A percentile compares a stretch with the other conserved stretches of the same genome.
Conservation (phyloP, 768 basidiomycete genomes). For the Pisolithus sp. region DNA sequence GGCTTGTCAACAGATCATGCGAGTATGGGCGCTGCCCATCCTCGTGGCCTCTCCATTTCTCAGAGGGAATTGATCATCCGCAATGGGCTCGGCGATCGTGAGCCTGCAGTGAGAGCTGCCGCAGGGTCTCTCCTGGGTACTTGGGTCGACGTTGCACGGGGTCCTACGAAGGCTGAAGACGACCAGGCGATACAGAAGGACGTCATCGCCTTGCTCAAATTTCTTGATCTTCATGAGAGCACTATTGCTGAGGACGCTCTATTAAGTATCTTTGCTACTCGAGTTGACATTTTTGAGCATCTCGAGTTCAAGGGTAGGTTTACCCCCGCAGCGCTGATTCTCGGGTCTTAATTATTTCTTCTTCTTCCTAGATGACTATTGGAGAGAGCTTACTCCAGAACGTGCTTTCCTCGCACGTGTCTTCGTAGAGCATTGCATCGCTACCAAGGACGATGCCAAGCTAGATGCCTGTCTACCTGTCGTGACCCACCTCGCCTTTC, state of each 20-base stretch:
- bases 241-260: conserved; percentile 71
- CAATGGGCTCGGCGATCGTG: conserved; percentile 84
- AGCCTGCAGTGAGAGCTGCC: conserved; percentile 62
- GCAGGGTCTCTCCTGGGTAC: conserved; percentile 62
- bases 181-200: conserved; percentile 30
- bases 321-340: not conserved
- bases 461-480: conserved; percentile 75
- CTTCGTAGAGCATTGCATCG: conserved; percentile 72
- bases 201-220: conserved; percentile 41
- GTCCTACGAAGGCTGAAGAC: conserved; percentile 34
- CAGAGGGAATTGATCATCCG: conserved; percentile 75
- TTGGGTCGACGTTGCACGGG: conserved; percentile 64
- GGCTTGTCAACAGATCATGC: conserved; percentile 16
- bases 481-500: conserved; percentile 74
- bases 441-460: conserved; percentile 50
- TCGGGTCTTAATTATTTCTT: not conserved
- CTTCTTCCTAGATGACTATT: conserved; percentile 54
- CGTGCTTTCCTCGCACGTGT: conserved; percentile 77
- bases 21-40: conserved; percentile 55
- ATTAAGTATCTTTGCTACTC: conserved; percentile 59
- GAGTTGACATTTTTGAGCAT: conserved; percentile 58
- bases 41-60: conserved; percentile 54
- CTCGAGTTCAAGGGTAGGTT: conserved; percentile 64
- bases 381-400: conserved; percentile 64
- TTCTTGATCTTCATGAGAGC: conserved; percentile 56